Conservation (phyloP, 805 yeast genomes). For the Pichia californica region DNA sequence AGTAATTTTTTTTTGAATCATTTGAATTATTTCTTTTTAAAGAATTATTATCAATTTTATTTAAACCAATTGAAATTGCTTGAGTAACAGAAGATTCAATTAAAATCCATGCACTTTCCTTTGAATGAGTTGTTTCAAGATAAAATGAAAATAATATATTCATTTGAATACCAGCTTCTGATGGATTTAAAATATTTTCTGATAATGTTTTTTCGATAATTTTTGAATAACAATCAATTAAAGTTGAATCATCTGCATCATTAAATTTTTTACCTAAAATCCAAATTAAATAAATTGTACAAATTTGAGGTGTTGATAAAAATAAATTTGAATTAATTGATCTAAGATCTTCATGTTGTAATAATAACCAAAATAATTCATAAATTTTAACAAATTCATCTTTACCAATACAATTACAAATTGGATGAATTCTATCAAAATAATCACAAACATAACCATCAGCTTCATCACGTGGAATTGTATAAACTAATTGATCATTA, state of each 20-base stretch:
- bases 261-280: constrained; percentile 3
- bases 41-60: constrained; percentile 5
- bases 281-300: constrained; percentile 8
- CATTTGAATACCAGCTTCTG: constrained; percentile 19
- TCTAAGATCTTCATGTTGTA: constrained; percentile 1
- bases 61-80: constrained; percentile 17
- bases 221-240: constrained; percentile 11
- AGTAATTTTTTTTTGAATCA: constrained; percentile 5
- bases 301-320: neutral
- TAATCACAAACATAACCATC: constrained; percentile 5
- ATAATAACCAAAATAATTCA: constrained; percentile 7
- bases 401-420: constrained; percentile 7
- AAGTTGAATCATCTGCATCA: neutral
- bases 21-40: neutral
- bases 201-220: constrained; percentile 15
- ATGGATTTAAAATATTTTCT: constrained; percentile 15
- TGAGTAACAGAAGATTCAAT: constrained; percentile 17
- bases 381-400: constrained; percentile 5
- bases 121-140: constrained; percentile 13
- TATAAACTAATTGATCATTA: neutral
- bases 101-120: constrained; percentile 17
- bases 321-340: neutral
- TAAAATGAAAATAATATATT: constrained; percentile 14
- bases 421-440: constrained; percentile 9
- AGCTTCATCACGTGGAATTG: constrained; percentile 3